Evolutionary conservation across 352 stramenopile species (phyloP), one percentile per base, ranked within the genome.

Genomic region (Globisporangium echinulatum): DNA sequence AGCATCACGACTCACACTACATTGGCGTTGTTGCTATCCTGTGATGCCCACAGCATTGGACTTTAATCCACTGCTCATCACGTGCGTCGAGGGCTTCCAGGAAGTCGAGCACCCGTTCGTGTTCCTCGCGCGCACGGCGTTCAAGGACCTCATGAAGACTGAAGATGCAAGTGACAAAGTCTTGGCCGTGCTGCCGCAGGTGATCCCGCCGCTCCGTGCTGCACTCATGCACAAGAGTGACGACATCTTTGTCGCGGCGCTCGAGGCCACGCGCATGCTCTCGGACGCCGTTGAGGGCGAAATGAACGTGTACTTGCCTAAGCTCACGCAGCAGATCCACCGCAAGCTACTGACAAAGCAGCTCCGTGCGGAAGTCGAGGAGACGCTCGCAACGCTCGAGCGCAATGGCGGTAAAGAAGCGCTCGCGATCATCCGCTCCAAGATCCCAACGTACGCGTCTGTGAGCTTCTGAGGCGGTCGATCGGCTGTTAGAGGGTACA

Each of bases 101-200:
- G 82, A 92, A 58, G 82, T 79, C 1, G 77, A 89, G 51, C 82
- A 92, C 43, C 82, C 82, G 38, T 92, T 87, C 62, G 82, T 92
- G 7, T 92, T 92, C 52, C 73, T 92, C n/a, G 69, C 82, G 25
- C 76, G 79, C 14, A 70, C 79, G 9, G 82, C 78, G 58, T 92
- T 90, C 56, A 78, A 79, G n/a, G 79, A 92, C 47, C 67, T 92
- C 8, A 55, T 92, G 74, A 67, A 76, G 49, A 56, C 75, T 14
- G 70, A 87, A 36, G 75, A 88, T 53, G 79, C 78, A n/a, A 59
- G 69, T 14, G 79, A 90, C 25, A 90, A 90, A 36, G 74, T 70
- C 2, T 48, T 81, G 4, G 66, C 68, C 14, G 71, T 92, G 17
- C 69, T 92, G 0, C 73, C 72, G 4, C 75, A 87, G 43, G 64